phyloP scores from a whole-genome alignment of 2,329 filamentous ascomycete species.

The Cercospora zeae-maydis region DNA sequence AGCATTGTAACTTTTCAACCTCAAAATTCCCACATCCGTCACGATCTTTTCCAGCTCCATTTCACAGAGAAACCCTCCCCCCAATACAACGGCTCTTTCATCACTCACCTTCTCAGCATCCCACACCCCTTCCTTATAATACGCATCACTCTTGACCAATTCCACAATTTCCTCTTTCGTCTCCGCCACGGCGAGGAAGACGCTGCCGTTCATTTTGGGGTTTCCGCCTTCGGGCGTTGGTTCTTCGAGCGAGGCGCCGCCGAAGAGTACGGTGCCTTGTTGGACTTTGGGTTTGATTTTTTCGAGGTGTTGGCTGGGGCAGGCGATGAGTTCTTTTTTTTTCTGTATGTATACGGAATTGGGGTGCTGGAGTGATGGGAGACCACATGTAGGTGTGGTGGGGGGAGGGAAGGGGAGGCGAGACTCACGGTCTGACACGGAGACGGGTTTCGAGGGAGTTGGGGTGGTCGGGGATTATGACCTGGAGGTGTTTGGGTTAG shows the following conservation, averaged over 20 bases:
- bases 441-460: conserved; percentile 44
- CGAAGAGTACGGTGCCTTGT: conserved; percentile 59
- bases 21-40: no score
- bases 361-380: no score
- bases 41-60: no score
- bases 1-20: no score
- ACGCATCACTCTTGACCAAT: conserved; percentile 67
- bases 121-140: conserved; percentile 71
- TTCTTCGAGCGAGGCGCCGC: conserved; percentile 65
- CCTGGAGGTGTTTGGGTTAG: conserved; percentile 20
- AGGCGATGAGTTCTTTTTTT: no score
- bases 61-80: no score
- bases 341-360: no score
- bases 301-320: conserved; percentile 57
- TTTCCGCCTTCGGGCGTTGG: conserved; percentile 60
- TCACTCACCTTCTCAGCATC: conserved; percentile 52
- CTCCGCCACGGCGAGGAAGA: conserved; percentile 64
- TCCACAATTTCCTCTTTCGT: conserved; percentile 62
- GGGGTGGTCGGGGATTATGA: conserved; percentile 45
- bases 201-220: conserved; percentile 70
- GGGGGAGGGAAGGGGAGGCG: neutral
- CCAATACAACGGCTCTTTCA: no score
- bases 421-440: conserved; percentile 40
- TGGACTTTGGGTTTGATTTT: conserved; percentile 54
- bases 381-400: neutral